Conservation (phyloP, 306 rosid genomes). For the Betula pendula region DNA sequence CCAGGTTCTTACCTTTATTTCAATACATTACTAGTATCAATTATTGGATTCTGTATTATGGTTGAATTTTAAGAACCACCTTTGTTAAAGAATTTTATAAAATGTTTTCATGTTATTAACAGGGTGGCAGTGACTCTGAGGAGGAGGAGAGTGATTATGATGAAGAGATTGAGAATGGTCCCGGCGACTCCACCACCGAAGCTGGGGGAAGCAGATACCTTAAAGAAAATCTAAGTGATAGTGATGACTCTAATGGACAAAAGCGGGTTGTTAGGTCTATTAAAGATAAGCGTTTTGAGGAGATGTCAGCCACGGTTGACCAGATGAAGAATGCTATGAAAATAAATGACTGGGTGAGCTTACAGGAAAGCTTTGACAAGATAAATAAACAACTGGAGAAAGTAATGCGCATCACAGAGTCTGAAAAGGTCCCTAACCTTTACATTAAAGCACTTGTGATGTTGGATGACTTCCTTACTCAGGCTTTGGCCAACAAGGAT, state of each 20-base stretch:
- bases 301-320: slow-evolving; percentile 76
- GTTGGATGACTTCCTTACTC: slow-evolving; percentile 78
- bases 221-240: slow-evolving; percentile 49
- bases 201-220: slow-evolving; percentile 42
- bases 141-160: slow-evolving; percentile 68
- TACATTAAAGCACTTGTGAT: slow-evolving; percentile 89
- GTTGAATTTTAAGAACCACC: neutral
- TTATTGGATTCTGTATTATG: neutral
- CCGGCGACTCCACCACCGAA: slow-evolving; percentile 38
- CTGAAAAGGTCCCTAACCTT: slow-evolving; percentile 72
- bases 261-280: slow-evolving; percentile 80
- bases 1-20: neutral
- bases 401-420: slow-evolving; percentile 87
- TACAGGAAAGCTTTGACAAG: slow-evolving; percentile 94
- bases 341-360: slow-evolving; percentile 95
- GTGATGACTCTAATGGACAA: slow-evolving; percentile 68
- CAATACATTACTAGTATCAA: neutral
- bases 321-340: slow-evolving; percentile 98
- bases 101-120: neutral
- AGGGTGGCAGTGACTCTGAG: slow-evolving; percentile 84
- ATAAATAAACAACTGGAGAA: slow-evolving; percentile 94
- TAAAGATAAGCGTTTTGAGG: slow-evolving; percentile 88
- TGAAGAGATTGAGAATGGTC: slow-evolving; percentile 42
- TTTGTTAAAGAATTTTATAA: neutral
- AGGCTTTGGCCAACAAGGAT: slow-evolving; percentile 94